phyloP scores from a whole-genome alignment of 2,329 filamentous ascomycete genomes.

The Fusarium keratoplasticum region DNA sequence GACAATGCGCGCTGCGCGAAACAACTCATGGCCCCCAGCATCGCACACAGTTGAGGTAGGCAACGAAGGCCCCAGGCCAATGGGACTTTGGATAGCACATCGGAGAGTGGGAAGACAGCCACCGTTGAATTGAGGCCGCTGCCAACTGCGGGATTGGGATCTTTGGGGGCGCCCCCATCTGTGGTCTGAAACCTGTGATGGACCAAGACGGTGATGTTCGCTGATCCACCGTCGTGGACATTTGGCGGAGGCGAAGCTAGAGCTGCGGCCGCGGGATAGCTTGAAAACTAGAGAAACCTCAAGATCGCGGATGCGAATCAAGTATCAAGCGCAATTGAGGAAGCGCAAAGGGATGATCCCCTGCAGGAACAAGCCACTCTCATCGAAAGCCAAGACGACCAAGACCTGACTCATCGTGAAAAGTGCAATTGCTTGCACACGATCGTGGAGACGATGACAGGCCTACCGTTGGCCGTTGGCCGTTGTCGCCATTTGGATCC shows the following conservation, averaged over 20 bases:
- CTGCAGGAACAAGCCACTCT: neutral
- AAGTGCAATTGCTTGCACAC: neutral
- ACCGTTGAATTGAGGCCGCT: constrained; percentile 17
- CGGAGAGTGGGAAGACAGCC: constrained; percentile 4
- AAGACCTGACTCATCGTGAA: neutral
- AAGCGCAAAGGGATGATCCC: neutral
- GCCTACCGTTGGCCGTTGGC: neutral
- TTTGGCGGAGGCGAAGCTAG: neutral
- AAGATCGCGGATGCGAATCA: neutral
- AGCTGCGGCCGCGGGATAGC: neutral
- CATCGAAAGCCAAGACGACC: neutral
- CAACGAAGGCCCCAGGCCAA: neutral
- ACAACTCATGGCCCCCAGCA: constrained; percentile 24
- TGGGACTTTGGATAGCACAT: neutral
- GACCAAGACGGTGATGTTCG: neutral
- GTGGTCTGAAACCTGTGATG: neutral
- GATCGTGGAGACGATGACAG: neutral
- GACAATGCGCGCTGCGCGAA: constrained; percentile 6
- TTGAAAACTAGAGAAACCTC: neutral
- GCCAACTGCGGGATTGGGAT: constrained; percentile 22
- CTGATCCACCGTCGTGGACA: neutral
- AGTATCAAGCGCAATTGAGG: neutral
- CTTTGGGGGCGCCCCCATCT: constrained; percentile 3
- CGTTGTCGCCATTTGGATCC: neutral
- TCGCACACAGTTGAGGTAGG: neutral